phyloP scores from a whole-genome alignment of 148 eudicot species.

The Oxyria digyna region DNA sequence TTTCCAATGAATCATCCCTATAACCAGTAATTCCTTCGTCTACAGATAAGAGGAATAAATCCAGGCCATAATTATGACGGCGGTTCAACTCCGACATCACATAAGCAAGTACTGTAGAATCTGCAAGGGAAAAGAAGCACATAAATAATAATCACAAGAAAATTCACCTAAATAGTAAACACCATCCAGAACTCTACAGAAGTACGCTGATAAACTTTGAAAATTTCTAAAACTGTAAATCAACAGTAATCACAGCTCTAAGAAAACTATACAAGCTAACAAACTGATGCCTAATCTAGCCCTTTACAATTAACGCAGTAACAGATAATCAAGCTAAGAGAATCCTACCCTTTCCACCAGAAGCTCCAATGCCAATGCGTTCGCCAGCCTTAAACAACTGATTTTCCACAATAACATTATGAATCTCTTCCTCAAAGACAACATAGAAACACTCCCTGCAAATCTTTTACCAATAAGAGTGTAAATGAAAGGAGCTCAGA shows the following conservation, averaged over 20 bases:
- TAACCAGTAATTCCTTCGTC: constrained; percentile 99
- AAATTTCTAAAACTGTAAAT: background rate
- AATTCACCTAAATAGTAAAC: background rate
- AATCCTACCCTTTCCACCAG: constrained; percentile 83
- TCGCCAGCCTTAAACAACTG: constrained; percentile 78
- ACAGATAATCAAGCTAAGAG: background rate
- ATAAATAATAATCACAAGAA: background rate
- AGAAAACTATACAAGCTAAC: background rate
- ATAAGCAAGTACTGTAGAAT: constrained; percentile 97
- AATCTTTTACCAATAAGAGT: constrained; percentile 30
- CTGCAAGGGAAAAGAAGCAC: constrained; percentile 21
- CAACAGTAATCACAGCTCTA: background rate
- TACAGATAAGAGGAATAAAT: constrained; percentile 77
- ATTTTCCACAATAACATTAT: constrained; percentile 61
- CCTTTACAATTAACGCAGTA: background rate
- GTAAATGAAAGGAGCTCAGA: background rate
- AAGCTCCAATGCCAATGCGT: constrained; percentile 89
- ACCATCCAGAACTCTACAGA: background rate
- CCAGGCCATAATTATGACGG: constrained; percentile 74
- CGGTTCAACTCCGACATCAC: constrained; percentile 85
- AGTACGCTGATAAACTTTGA: background rate
- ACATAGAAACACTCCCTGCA: constrained; percentile 89
- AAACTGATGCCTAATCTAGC: background rate
- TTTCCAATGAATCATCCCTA: constrained; percentile 95
- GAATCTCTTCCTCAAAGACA: constrained; percentile 87